These are phyloP conservation scores for Lathyrus sativus DNA, from an alignment of 306 rosid species.

Conservation along the genomic window DNA sequence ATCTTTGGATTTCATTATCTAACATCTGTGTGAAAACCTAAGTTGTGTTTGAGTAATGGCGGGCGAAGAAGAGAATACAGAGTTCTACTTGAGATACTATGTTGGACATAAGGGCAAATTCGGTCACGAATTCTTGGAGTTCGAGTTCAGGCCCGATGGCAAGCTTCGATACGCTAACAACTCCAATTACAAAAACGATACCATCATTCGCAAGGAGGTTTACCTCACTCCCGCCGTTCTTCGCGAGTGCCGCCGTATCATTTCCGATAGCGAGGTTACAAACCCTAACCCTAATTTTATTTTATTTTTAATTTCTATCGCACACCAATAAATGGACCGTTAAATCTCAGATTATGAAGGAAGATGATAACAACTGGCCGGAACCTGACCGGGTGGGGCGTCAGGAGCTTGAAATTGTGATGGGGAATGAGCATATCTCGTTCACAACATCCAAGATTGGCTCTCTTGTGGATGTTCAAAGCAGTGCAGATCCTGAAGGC, in stretches of 20 bases:
- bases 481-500: constrained; percentile 98
- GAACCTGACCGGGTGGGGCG: constrained; percentile 95
- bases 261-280: constrained; percentile 76
- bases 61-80: constrained; percentile 63
- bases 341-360: constrained; percentile 72
- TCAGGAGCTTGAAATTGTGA: constrained; percentile 96
- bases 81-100: constrained; percentile 84
- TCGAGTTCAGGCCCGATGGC: constrained; percentile 88
- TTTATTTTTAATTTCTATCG: too few species aligned
- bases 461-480: constrained; percentile 94
- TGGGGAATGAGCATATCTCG: constrained; percentile 97
- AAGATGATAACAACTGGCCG: constrained; percentile 98
- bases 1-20: too few species aligned
- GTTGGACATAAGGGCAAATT: constrained; percentile 95
- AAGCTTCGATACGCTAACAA: constrained; percentile 97
- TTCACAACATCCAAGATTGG: constrained; percentile 97
- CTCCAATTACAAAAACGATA: constrained; percentile 98
- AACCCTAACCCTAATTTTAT: constrained; percentile 28
- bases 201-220: constrained; percentile 96
- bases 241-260: constrained; percentile 90
- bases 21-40: too few species aligned
- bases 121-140: constrained; percentile 94
- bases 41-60: constrained; percentile 39
- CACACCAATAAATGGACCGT: too few species aligned
- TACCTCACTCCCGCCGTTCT: constrained; percentile 89